These are phyloP conservation scores for Mycena floridula DNA, from an alignment of 768 basidiomycete genomes.

Conservation along the genomic window DNA sequence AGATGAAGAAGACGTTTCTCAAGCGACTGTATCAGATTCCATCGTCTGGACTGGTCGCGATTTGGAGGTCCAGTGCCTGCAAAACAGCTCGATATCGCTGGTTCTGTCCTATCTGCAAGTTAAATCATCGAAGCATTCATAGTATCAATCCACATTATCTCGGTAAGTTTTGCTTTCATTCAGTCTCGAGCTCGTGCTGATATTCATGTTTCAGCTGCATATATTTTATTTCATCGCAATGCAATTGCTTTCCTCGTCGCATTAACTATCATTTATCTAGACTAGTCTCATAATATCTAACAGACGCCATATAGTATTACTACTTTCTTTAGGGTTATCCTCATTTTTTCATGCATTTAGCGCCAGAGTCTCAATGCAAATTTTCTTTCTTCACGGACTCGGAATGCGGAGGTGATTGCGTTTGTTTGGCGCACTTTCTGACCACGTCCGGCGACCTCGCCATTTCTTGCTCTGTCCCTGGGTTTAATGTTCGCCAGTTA, in stretches of 20 bases:
- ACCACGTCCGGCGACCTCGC: too few relatives aligned
- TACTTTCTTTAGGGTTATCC: too few relatives aligned
- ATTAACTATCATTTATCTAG: background rate
- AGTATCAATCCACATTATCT: too few relatives aligned
- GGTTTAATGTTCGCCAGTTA: background rate
- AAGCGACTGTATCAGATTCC: slow-evolving; percentile 31
- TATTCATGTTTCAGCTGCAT: background rate
- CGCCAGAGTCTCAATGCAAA: too few relatives aligned
- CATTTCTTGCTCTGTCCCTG: background rate
- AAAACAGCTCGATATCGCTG: slow-evolving; percentile 81
- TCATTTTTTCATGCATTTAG: too few relatives aligned
- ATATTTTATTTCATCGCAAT: background rate
- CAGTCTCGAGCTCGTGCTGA: background rate
- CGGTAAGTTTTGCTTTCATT: too few relatives aligned
- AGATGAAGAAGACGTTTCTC: slow-evolving; percentile 24
- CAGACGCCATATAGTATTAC: too few relatives aligned
- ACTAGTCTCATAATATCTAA: too few relatives aligned
- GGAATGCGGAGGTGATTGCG: background rate
- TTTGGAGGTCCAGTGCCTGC: slow-evolving; percentile 76
- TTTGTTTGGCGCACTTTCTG: background rate
- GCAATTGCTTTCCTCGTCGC: background rate
- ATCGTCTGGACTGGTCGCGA: slow-evolving; percentile 77
- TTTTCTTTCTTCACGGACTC: too few relatives aligned
- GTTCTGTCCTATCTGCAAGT: slow-evolving; percentile 63
- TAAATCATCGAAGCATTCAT: slow-evolving; percentile 38